Percentiles rank a stretch among this genome's conserved stretches.
These are phyloP conservation scores for Aspergillus wentii DNA, from an alignment of 495 filamentous ascomycete genomes.

Conservation along the genomic window DNA sequence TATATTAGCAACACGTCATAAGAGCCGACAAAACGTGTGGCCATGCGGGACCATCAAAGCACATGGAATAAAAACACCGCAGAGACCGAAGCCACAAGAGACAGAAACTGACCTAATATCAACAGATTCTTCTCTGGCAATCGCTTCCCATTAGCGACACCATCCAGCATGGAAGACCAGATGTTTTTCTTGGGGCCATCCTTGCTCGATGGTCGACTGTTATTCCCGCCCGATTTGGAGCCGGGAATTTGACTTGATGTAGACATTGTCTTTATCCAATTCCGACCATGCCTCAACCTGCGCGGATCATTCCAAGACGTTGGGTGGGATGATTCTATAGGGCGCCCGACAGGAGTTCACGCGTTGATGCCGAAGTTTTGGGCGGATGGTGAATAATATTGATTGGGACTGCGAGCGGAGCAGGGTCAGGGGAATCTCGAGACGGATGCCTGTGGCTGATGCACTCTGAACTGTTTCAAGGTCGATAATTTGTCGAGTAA, in stretches of 20 bases:
- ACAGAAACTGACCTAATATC: slow-evolving; percentile 58
- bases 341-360: slow-evolving; percentile 5
- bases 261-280: slow-evolving; percentile 39
- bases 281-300: slow-evolving; percentile 31
- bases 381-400: slow-evolving; percentile 6
- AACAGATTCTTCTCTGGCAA: slow-evolving; percentile 90
- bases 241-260: slow-evolving; percentile 35
- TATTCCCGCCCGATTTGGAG: slow-evolving; percentile 27
- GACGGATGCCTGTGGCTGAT: too few species aligned
- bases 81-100: background rate
- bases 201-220: slow-evolving; percentile 55
- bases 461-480: too few species aligned
- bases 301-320: slow-evolving; percentile 34
- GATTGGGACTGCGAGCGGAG: slow-evolving; percentile 8
- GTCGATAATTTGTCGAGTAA: background rate
- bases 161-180: slow-evolving; percentile 91
- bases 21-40: slow-evolving; percentile 4
- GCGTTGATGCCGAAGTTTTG: slow-evolving; percentile 9
- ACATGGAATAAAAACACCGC: slow-evolving; percentile 1
- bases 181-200: slow-evolving; percentile 82
- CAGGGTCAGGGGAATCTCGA: slow-evolving; percentile 19
- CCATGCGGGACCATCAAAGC: too few species aligned
- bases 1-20: slow-evolving; percentile 13
- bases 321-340: slow-evolving; percentile 3
- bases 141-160: slow-evolving; percentile 82